Percentiles rank a stretch among this genome's conserved stretches.
Evolutionary conservation across 1,284 basidiomycete genomes (phyloP).

Genomic region (Taiwanofungus camphoratus): DNA sequence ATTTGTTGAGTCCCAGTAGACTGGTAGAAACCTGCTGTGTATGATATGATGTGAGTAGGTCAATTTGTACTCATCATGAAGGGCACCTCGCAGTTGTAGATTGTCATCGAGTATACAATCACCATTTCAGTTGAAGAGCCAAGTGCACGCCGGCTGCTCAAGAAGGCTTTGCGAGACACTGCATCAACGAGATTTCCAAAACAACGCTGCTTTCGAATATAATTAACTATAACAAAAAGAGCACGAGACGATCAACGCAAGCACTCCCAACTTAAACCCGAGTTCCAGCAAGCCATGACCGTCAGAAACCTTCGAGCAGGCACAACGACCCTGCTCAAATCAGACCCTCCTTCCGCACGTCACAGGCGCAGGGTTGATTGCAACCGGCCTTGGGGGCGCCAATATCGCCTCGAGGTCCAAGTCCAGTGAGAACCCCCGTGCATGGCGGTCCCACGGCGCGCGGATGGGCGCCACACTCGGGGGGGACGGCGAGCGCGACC

Average conservation of each 20-base stretch:
- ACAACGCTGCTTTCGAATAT: conserved; percentile 8
- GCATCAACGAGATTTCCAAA: too few species aligned
- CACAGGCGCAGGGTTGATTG: conserved; percentile 16
- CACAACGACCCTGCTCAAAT: conserved; percentile 1
- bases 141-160: too few species aligned
- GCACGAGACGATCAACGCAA: conserved; percentile 7
- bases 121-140: too few species aligned
- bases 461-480: conserved; percentile 7
- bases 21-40: too few species aligned
- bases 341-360: conserved; percentile 5
- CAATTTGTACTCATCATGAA: too few species aligned
- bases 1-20: too few species aligned
- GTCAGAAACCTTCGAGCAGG: neutral
- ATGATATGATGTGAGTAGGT: too few species aligned
- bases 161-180: too few species aligned
- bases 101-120: too few species aligned
- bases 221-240: neutral
- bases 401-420: conserved; percentile 24
- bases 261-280: conserved; percentile 3
- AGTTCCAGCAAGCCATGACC: neutral
- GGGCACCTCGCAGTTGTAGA: too few species aligned
- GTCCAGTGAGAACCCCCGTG: conserved; percentile 21
- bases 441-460: conserved; percentile 28
- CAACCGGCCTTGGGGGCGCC: conserved; percentile 23
- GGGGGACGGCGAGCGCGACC: conserved; percentile 11